Base-by-base conservation (phyloP, 805 yeast genomes). In the Zygoascus flipseniorum region DNA sequence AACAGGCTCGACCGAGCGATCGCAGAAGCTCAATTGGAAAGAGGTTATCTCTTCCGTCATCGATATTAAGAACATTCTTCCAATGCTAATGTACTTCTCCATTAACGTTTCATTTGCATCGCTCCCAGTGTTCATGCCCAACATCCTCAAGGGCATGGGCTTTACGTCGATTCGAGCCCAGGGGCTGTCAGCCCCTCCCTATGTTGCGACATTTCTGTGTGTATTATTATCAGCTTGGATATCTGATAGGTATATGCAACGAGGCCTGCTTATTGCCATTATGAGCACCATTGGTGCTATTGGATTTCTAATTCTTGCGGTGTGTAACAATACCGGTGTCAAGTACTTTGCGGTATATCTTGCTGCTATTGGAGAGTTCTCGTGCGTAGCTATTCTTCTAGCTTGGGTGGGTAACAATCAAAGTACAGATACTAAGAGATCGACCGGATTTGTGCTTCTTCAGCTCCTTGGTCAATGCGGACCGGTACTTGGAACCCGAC, bases 131-230 rank as follows among this genome's bases (percentile, higher is more conserved):
- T 76, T 73, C 60, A 69, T 75, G 66, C 79, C 79, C 2, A 66
- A 76, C 5, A 74, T 76, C 42, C 71, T 76, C 19, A 60, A 68
- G 43, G 75, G 76, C 13, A 69, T 76, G 60, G 72, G 74, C 20
- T 76, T 72, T 56, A 55, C 61, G 51, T 62, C 71, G 37, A 70
- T 75, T 31, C 66, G 70, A 37, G 73, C 79, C 5, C 73, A 75
- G 54, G 72, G 73, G 51, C 65, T 76, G 52, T 72, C 78, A 19
- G 77, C 77, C 14, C 80, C 79, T 23, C 78, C 79, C 8, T 75
- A 62, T 43, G 46, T 62, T 20, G 16, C 74, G 55, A 62, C 73
- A 47, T 76, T 72, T n/a, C 60, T 73, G n/a, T 57, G 67, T 1
- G 72, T 76, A 9, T 70, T 69, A 54, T 32, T 72, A 9, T 73